A percentile compares a stretch with the other conserved stretches of the same genome.
Evolutionary conservation across 345 rosid genomes (phyloP).

Genomic region (Isatis tinctoria): DNA sequence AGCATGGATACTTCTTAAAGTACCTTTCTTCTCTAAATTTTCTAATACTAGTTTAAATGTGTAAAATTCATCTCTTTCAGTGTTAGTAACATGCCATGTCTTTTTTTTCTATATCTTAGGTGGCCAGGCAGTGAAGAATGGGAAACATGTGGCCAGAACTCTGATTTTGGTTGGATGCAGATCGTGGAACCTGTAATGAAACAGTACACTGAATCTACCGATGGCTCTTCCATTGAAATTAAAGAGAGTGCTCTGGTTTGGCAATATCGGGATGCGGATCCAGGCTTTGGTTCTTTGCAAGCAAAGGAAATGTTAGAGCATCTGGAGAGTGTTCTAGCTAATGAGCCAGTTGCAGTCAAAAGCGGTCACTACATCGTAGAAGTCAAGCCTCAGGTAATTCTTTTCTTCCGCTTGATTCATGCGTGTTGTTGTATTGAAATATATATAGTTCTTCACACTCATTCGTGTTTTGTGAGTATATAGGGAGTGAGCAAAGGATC

Average conservation of each 20-base stretch:
- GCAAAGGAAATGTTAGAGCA: conserved; percentile 42
- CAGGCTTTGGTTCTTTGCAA: conserved; percentile 39
- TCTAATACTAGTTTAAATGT: background rate
- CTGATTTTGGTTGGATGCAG: conserved; percentile 44
- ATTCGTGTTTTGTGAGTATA: background rate
- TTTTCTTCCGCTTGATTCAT: background rate
- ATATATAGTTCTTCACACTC: background rate
- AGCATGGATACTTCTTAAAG: conserved; percentile 40
- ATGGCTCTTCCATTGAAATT: conserved; percentile 36
- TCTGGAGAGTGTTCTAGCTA: conserved; percentile 37
- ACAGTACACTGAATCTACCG: conserved; percentile 38
- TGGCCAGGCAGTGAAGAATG: conserved; percentile 37
- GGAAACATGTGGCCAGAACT: conserved; percentile 40
- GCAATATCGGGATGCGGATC: conserved; percentile 41
- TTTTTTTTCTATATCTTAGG: conserved; percentile 6
- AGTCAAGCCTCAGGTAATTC: conserved; percentile 38
- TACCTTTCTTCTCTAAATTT: background rate
- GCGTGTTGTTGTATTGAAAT: background rate
- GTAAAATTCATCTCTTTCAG: background rate
- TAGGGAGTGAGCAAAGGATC: conserved; percentile 43
- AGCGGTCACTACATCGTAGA: conserved; percentile 40
- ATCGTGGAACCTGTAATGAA: conserved; percentile 39
- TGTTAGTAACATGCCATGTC: background rate
- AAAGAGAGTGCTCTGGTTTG: conserved; percentile 41
- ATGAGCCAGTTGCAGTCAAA: conserved; percentile 41